Evolutionary conservation across 2,329 filamentous ascomycete genomes (phyloP).

Genomic region (Alternaria metachromatica): DNA sequence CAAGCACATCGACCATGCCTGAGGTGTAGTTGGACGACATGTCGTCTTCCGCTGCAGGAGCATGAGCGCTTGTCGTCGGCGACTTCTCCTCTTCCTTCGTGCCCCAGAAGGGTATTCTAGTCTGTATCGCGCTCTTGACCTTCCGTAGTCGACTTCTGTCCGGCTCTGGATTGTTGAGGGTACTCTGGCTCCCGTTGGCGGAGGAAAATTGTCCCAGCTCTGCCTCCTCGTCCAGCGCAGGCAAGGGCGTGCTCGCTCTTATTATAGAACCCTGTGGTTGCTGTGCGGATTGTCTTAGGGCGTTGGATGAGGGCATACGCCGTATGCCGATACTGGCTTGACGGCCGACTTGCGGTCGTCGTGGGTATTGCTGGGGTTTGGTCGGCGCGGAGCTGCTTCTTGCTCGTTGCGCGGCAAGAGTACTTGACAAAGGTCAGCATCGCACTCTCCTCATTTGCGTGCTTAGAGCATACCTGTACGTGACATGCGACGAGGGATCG

Average conservation of each 20-base stretch:
- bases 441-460: constrained; percentile 2
- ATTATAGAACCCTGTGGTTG: constrained; percentile 29
- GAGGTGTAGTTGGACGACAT: constrained; percentile 60
- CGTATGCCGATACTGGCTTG: constrained; percentile 48
- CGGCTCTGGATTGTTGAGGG: constrained; percentile 14
- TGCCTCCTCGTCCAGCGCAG: constrained; percentile 37
- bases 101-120: constrained; percentile 36
- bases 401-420: constrained; percentile 20
- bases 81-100: constrained; percentile 22
- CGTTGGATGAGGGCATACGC: constrained; percentile 38
- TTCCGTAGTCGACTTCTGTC: constrained; percentile 34
- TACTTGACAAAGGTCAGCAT: constrained; percentile 25
- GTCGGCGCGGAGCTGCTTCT: constrained; percentile 39
- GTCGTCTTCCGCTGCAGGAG: constrained; percentile 3
- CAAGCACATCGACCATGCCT: constrained; percentile 70
- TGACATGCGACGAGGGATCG: constrained; percentile 23
- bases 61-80: not conserved
- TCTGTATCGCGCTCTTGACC: constrained; percentile 38
- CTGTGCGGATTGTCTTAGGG: constrained; percentile 29
- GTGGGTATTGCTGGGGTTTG: constrained; percentile 28
- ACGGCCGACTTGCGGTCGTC: constrained; percentile 35
- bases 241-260: constrained; percentile 35
- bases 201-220: constrained; percentile 31
- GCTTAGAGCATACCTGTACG: constrained; percentile 26
- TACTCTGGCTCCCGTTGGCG: constrained; percentile 23